phyloP scores from a whole-genome alignment of 2,329 filamentous ascomycete species.

The Penicillium sp. region DNA sequence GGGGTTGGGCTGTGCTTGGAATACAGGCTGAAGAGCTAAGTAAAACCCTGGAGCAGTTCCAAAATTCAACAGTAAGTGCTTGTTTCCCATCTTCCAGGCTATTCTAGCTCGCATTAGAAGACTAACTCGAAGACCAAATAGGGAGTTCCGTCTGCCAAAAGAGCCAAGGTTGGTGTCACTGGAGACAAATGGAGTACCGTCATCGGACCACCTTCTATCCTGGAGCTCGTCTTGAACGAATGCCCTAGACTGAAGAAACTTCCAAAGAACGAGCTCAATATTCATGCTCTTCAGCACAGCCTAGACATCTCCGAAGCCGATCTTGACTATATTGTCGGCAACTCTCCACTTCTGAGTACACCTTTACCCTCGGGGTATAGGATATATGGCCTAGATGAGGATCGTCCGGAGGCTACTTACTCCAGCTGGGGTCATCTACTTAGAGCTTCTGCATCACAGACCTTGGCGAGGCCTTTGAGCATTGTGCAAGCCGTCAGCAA shows the following conservation, averaged over 20 bases:
- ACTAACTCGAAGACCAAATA: neutral
- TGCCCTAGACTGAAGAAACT: neutral
- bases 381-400: neutral
- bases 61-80: neutral
- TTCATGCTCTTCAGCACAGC: neutral
- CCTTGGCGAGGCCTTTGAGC: neutral
- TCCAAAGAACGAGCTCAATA: neutral
- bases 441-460: neutral
- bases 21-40: neutral
- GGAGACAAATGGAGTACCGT: neutral
- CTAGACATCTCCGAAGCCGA: constrained; percentile 1
- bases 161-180: neutral
- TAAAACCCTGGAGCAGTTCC: neutral
- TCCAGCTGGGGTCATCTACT: neutral
- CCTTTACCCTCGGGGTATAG: neutral
- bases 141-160: constrained; percentile 3
- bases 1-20: neutral
- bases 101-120: neutral
- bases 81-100: neutral
- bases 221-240: neutral
- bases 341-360: neutral
- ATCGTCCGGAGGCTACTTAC: neutral
- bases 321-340: neutral
- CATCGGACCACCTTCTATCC: neutral
- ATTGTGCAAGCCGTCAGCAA: neutral